Base-by-base conservation (phyloP, 148 eudicot species). In the Arbutus unedo region DNA sequence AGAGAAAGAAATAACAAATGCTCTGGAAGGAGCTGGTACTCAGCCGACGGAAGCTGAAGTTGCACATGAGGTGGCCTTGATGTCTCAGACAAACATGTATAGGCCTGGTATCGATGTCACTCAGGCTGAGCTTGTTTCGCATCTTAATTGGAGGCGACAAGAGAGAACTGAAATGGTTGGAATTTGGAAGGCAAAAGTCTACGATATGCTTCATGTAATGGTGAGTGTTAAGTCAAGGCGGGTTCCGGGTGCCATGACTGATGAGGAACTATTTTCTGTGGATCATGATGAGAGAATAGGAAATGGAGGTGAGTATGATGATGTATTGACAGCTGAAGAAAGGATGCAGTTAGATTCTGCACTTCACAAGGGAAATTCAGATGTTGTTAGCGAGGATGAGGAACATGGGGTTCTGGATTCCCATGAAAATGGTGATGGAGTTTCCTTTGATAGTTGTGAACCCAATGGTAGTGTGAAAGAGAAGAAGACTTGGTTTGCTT, bases 31-130 rank as follows among this genome's bases (percentile, higher is more conserved):
- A 72, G 97, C 98, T 23, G 97, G 98, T 25, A 89, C 90, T 60
- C 98, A 92, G 68, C 97, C 97, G 51, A 85, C 96, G n/a, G 98
- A 93, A 84, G 81, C 93, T 67, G 98, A 95, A 81, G 98, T 92
- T 84, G 98, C 98, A 4, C 98, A 93, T 79, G 98, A 93, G 85
- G 95, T 95, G 73, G 89, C 92, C 11, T 79, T 93, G 91, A 91
- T 92, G 95, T 92, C 98, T 73, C 93, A 93, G 82, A 95, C 98
- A 23, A 95, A 93, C 85, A 92, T 92, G 89, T 95, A 95, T 82
- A 91, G 98, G 91, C 98, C 98, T 10, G 98, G 98, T 60, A 93
- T 95, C 74, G 98, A 95, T 80, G 98, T 95, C 59, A 93, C 98
- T 41, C 96, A 95, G 85, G 98, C 98, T 51, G 95, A 95, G 90